Evolutionary conservation across 164 flowering plant genomes (phyloP), one percentile per base, ranked within the genome.

Genomic region (Macadamia integrifolia): DNA sequence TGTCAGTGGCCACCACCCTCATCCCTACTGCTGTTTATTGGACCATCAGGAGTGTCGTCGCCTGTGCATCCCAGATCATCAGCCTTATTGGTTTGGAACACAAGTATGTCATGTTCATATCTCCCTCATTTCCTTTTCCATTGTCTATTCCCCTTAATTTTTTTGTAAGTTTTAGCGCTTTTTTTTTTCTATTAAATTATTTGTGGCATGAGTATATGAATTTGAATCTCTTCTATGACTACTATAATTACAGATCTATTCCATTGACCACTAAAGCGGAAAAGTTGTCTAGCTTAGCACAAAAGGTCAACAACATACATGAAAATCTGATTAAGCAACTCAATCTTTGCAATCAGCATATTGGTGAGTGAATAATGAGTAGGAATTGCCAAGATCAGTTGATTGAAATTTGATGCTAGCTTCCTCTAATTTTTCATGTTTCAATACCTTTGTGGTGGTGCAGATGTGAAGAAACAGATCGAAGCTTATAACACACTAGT

Each of bases 21-120:
- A 81, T 92, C 44, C 84, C 81, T 61, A 44, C 75, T 48, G 86
- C 89, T 32, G 76, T 84, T 9, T 92, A 88, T 69, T 88, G 96
- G 98, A 76, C 86, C 67, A 68, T 80, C 18, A 86, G 83, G 80
- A 83, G 94, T 72, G 62, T 82, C 62, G 40, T 86, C 62, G 68
- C 78, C 23, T 84, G 88, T 76, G 71, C 82, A 58, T 77, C 84
- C 23, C 82, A 77, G 50, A 72, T 87, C 71, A 72, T 73, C 58
- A 8, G 50, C 50, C 50, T 46, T 9, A 46, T 46, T 46, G 50
- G 50, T 9, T 46, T 46, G 50, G 50, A 9, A 3, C 50, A 46
- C 13, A 9, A 46, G 50, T 46, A 46, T 3, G 50, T 9, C 40
- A 35, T 23, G 23, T 23, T 23, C 23, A 23, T 23, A 23, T 23